These are phyloP conservation scores for Talaromyces sp. DNA, from an alignment of 2,329 filamentous ascomycete genomes.

Conservation along the genomic window DNA sequence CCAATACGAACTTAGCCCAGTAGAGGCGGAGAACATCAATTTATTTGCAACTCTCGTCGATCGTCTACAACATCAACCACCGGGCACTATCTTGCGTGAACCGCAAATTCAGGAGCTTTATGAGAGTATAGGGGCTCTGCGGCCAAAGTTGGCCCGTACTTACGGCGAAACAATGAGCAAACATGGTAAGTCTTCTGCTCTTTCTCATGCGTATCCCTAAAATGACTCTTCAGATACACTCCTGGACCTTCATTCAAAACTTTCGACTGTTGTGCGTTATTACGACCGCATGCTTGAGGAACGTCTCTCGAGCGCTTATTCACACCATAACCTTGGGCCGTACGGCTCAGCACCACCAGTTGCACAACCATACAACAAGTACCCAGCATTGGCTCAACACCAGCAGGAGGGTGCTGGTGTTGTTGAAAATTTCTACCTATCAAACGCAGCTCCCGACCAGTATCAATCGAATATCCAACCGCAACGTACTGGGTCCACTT, in stretches of 20 bases:
- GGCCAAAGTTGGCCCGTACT: conserved; percentile 89
- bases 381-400: conserved; percentile 64
- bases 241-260: conserved; percentile 87
- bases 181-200: conserved; percentile 63
- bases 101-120: conserved; percentile 98
- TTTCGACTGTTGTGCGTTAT: conserved; percentile 93
- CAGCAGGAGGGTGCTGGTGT: conserved; percentile 48
- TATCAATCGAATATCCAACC: conserved; percentile 50
- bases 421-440: conserved; percentile 79
- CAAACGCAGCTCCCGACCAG: conserved; percentile 52
- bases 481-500: conserved; percentile 26
- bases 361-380: conserved; percentile 57
- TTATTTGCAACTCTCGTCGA: conserved; percentile 92
- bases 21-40: conserved; percentile 97
- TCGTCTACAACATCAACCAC: conserved; percentile 87
- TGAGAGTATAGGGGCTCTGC: conserved; percentile 88
- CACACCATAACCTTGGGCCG: conserved; percentile 67
- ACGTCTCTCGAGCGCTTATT: conserved; percentile 85
- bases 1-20: conserved; percentile 87
- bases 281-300: conserved; percentile 99
- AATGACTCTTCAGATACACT: conserved; percentile 61
- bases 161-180: conserved; percentile 99
- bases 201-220: not conserved
- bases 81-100: conserved; percentile 91
- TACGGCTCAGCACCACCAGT: conserved; percentile 51